Base-by-base conservation (phyloP, 116 monocot species). In the Phalaenopsis hybrid region DNA sequence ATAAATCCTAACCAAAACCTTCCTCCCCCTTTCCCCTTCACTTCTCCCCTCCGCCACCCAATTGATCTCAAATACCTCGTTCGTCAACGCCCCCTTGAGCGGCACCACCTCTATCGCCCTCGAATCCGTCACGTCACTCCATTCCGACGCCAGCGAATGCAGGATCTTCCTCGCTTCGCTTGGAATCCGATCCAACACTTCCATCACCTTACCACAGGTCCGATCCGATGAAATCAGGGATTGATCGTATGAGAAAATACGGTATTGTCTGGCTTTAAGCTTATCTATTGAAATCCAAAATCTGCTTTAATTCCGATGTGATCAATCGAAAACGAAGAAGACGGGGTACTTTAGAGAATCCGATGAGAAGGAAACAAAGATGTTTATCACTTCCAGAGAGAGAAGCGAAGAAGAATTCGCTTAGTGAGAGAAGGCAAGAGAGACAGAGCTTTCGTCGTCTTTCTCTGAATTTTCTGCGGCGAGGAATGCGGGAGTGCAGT, bases 11-110 rank as follows among this genome's bases (percentile, higher is more conserved):
- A 99, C 83, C 55, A 95, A 86, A 58, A 97, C 93, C 84, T 90
- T 90, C 77, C 91, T 79, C 15, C 44, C 46, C 84, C 49, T 58
- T 58, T 46, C 77, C 9, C 11, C n/a, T 17, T 33, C 75, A 8
- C 65, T 61, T 21, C 7, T 74, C 12, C 72, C 78, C 33, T 20
- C 75, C n/a, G 88, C 77, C 2, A 81, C 82, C 97, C 97, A 97
- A 25, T 82, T 86, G 83, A 97, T 85, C 85, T 93, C 88, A 84
- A 90, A 97, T 16, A 97, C 91, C 86, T 91, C 83, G 86, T 97
- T 97, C 12, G 97, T 97, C 97, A 97, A 91, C 28, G 97, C 97
- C 65, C 97, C 97, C 83, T 86, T 94, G 6, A 97, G 81, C 81
- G 77, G 90, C 43, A 85, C 68, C 82, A 94, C 92, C 81, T 90